Evolutionary conservation across 805 yeast species (phyloP), one percentile per base, ranked within the genome.

Genomic region (Lachancea thermotolerans): DNA sequence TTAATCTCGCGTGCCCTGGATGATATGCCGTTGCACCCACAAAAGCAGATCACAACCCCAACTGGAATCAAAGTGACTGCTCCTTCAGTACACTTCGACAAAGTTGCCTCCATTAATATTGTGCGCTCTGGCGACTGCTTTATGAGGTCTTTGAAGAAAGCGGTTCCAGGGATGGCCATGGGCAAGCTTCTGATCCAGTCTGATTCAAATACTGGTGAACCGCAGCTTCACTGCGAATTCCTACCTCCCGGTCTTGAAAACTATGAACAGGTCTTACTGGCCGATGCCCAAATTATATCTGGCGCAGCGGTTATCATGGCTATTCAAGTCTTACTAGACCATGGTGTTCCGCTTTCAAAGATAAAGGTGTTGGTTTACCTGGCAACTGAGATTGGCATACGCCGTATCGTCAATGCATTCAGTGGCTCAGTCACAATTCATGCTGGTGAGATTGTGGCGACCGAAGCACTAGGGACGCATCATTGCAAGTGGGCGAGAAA

Each of bases 241-340:
- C 65, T 91, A 33, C 96, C 97, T 0, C 53, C 53, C 0, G 56
- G 56, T 9, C 54, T 69, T 12, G 47, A 50, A 0, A 25, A 39
- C 1, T 60, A 52, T 28, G 56, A 56, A 30, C 77, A 75, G 49
- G 78, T 87, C 1, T 65, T 91, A 8, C 65, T 91, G 40, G 77
- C 87, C 57, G 97, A 91, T 59, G 87, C 95, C 0, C 96, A 91
- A 60, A 72, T 88, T 40, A 82, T 87, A 29, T 81, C 95, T 28
- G 99, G 98, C 2, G 95, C 96, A 0, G 95, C 95, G 0, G 82
- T 90, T 1, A 84, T 88, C 36, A 93, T 91, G 98, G 95, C 97
- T 0, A 78, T 87, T 37, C 93, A 88, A 55, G 89, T 91, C 3
- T 67, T 91, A 40, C 54, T 85, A 12, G 98, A 91, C 58, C 95